A percentile compares a stretch with the other conserved stretches of the same genome.
Conservation (phyloP, 768 basidiomycete species). For the Cubamyces sp. region DNA sequence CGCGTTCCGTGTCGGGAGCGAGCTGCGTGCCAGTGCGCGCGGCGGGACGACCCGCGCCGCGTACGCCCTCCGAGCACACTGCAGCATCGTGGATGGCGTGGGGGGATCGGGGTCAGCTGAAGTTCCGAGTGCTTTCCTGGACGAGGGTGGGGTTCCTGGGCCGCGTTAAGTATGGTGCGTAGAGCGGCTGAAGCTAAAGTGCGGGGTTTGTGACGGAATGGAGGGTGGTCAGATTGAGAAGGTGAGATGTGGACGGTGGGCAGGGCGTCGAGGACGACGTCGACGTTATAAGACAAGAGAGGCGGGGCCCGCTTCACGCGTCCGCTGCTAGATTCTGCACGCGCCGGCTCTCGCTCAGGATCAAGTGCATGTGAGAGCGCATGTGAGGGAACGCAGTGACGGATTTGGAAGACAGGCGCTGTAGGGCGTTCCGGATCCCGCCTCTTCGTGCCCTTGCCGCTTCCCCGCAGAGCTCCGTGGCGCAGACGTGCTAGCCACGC, state of each 20-base stretch:
- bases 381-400: constrained; percentile 23
- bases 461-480: neutral
- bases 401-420: constrained; percentile 3
- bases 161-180: too few species aligned
- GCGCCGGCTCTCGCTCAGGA: neutral
- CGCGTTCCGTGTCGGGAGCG: constrained; percentile 20
- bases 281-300: neutral
- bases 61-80: constrained; percentile 19
- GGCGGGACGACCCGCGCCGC: constrained; percentile 15
- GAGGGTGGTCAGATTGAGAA: too few species aligned
- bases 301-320: neutral
- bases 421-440: constrained; percentile 4
- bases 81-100: constrained; percentile 9
- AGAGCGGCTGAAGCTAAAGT: too few species aligned
- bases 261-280: neutral
- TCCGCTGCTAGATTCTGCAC: neutral
- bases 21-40: constrained; percentile 16
- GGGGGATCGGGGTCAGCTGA: too few species aligned
- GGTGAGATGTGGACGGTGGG: too few species aligned
- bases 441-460: neutral
- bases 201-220: too few species aligned
- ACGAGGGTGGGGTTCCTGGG: too few species aligned
- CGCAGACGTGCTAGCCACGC: neutral
- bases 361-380: constrained; percentile 11
- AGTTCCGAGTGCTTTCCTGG: too few species aligned